These are phyloP conservation scores for Penicillium macrosclerotiorum DNA, from an alignment of 495 filamentous ascomycete species.

Conservation along the genomic window DNA sequence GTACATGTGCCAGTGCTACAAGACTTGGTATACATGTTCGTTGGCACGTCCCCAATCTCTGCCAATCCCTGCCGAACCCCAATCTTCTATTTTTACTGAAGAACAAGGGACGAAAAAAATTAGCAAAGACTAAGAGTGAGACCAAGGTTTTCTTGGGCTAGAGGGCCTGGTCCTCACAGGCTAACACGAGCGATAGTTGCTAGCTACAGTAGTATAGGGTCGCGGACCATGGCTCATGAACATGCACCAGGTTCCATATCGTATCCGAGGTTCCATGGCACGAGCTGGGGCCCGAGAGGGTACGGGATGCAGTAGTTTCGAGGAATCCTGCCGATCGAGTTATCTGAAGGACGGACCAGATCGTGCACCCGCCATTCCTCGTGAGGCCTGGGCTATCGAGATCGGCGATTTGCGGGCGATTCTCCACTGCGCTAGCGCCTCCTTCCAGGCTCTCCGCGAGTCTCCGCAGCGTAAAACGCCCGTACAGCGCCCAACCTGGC, in stretches of 20 bases:
- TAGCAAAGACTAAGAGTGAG: too few species aligned
- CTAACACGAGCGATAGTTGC: too few species aligned
- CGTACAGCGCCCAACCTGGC: not conserved
- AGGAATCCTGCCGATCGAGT: conserved; percentile 19
- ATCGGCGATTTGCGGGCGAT: conserved; percentile 25
- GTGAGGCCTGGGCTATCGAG: conserved; percentile 17
- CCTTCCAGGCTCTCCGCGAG: conserved; percentile 5
- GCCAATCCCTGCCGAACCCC: too few species aligned
- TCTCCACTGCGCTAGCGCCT: conserved; percentile 20
- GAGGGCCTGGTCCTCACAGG: too few species aligned
- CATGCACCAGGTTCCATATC: not conserved
- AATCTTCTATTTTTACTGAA: too few species aligned
- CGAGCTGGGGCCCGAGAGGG: not conserved
- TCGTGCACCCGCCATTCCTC: conserved; percentile 19
- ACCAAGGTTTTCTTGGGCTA: too few species aligned
- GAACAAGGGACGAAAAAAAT: too few species aligned
- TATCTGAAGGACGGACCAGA: conserved; percentile 23
- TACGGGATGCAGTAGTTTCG: conserved; percentile 2
- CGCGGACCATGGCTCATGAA: too few species aligned
- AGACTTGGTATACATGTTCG: too few species aligned
- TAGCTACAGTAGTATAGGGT: too few species aligned
- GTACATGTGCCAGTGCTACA: too few species aligned
- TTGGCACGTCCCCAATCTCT: too few species aligned
- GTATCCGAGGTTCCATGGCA: conserved; percentile 1
- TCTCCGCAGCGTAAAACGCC: conserved; percentile 12